Conservation (phyloP, 331 rosid genomes). For the Malus hybrid region DNA sequence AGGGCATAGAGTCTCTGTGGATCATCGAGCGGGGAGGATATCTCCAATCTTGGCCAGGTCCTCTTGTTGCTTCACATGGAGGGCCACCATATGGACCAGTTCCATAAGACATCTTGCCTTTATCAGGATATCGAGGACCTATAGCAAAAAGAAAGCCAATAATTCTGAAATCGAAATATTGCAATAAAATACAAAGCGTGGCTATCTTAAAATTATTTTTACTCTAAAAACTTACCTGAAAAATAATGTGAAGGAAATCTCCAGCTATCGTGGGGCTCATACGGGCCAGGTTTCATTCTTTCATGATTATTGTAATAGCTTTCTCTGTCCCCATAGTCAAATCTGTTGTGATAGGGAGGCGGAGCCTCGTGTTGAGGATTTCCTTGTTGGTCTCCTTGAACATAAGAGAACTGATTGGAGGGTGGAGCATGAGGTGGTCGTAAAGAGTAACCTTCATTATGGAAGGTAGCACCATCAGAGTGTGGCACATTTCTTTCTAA, state of each 20-base stretch:
- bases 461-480: conserved; percentile 36
- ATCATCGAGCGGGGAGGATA: conserved; percentile 60
- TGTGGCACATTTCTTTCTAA: conserved; percentile 41
- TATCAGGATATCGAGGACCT: conserved; percentile 69
- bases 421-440: conserved; percentile 73
- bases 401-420: conserved; percentile 70
- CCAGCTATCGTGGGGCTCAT: conserved; percentile 68
- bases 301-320: conserved; percentile 68
- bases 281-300: conserved; percentile 64
- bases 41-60: conserved; percentile 74
- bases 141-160: conserved; percentile 5
- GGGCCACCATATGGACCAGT: conserved; percentile 57
- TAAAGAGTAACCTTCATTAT: conserved; percentile 48
- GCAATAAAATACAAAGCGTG: neutral
- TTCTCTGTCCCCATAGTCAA: conserved; percentile 68
- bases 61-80: conserved; percentile 64
- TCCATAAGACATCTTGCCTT: conserved; percentile 32
- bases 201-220: neutral
- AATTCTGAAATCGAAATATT: conserved; percentile 1
- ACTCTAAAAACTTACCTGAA: conserved; percentile 41
- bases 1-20: conserved; percentile 60
- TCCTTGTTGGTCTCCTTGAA: conserved; percentile 49
- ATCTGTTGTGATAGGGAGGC: conserved; percentile 55
- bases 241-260: conserved; percentile 48
- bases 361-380: conserved; percentile 60